Evolutionary conservation across 2,329 filamentous ascomycete genomes (phyloP).

Genomic region (Pseudopithomyces maydicus): DNA sequence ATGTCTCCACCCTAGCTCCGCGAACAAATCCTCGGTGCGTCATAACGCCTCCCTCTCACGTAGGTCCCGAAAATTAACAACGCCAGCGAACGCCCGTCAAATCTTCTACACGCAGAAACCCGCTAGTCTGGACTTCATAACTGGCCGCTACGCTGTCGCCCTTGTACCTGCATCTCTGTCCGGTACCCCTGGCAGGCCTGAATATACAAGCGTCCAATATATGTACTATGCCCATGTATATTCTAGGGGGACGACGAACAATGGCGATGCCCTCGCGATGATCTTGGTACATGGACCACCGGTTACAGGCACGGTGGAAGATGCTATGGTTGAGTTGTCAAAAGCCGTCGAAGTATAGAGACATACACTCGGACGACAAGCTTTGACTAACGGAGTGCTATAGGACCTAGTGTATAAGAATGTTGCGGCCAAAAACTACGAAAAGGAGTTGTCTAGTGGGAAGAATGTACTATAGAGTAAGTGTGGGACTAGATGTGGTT

Average conservation of each 20-base stretch:
- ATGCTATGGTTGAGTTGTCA: not conserved
- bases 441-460: too few species aligned
- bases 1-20: slow-evolving; percentile 7
- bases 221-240: not conserved
- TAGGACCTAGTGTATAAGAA: too few species aligned
- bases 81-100: slow-evolving; percentile 6
- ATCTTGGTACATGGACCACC: not conserved
- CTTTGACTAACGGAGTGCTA: too few species aligned
- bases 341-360: not conserved
- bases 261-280: not conserved
- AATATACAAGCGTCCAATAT: not conserved
- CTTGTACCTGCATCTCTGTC: too few species aligned
- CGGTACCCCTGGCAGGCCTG: not conserved
- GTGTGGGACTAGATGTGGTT: too few species aligned
- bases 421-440: too few species aligned
- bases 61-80: not conserved
- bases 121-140: slow-evolving; percentile 2
- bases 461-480: too few species aligned
- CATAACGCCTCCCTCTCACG: not conserved
- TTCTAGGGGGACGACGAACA: not conserved
- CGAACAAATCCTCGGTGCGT: slow-evolving; percentile 7
- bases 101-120: not conserved
- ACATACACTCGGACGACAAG: too few species aligned
- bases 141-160: not conserved
- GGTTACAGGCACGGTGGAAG: not conserved